A percentile compares a stretch with the other conserved stretches of the same genome.
These are phyloP conservation scores for Aureobasidium vineae DNA, from an alignment of 2,329 filamentous ascomycete genomes.

Conservation along the genomic window DNA sequence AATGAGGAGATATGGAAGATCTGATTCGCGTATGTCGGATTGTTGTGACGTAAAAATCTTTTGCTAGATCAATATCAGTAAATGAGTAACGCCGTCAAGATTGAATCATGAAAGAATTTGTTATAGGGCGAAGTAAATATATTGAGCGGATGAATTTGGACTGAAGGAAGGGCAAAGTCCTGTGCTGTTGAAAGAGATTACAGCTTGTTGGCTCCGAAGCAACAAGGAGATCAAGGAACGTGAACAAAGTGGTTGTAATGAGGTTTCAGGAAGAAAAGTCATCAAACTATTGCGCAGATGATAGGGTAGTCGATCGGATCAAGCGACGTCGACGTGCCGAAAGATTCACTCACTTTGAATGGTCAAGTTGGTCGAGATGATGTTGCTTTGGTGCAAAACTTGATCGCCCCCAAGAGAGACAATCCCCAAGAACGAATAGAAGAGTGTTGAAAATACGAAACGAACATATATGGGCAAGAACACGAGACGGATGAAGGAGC, in stretches of 20 bases:
- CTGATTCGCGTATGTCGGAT: background rate
- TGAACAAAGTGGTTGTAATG: background rate
- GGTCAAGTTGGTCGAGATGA: conserved; percentile 17
- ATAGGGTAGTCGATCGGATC: background rate
- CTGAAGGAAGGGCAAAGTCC: background rate
- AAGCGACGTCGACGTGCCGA: background rate
- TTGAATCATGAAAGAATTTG: background rate
- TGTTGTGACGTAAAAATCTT: background rate
- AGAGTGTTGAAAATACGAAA: background rate
- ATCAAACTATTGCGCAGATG: background rate
- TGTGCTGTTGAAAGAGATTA: conserved; percentile 9
- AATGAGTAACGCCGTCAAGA: too few relatives aligned
- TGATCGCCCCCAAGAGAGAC: conserved; percentile 20
- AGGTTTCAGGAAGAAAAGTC: background rate
- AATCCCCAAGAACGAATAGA: background rate
- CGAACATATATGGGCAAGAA: background rate
- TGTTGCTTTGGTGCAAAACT: conserved; percentile 26
- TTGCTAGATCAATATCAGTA: background rate
- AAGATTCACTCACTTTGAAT: conserved; percentile 15
- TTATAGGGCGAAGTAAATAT: background rate
- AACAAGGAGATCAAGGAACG: background rate
- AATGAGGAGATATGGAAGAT: background rate
- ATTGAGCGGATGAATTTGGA: background rate
- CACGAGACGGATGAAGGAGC: conserved; percentile 6
- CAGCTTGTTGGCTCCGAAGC: conserved; percentile 1